Percentiles rank a stretch among this genome's conserved stretches.
phyloP scores from a whole-genome alignment of 345 rosid species.

The Carallia pectinifolia region DNA sequence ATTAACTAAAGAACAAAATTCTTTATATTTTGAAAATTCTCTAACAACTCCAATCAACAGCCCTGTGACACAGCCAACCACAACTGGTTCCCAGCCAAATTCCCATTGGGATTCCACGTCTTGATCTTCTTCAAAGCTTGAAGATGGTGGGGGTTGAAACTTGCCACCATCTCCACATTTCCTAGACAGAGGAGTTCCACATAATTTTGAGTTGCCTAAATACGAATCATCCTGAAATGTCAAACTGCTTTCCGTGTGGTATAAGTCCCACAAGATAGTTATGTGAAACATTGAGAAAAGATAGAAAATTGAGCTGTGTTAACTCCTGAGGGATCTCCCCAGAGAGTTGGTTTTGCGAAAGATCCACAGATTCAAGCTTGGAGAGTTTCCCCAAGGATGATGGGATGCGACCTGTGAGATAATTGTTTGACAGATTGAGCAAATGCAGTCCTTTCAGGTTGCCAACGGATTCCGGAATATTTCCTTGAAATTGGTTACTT shows the following conservation, averaged over 20 bases:
- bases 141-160: not conserved
- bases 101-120: not conserved
- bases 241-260: no score
- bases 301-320: no score
- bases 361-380: not conserved
- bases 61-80: slow-evolving; percentile 21
- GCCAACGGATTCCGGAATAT: slow-evolving; percentile 53
- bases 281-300: no score
- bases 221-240: not conserved
- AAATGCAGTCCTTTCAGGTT: slow-evolving; percentile 51
- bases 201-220: not conserved
- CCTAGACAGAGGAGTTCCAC: not conserved
- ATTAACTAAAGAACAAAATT: no score
- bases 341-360: not conserved
- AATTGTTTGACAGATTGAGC: not conserved
- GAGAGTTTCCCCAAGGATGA: not conserved
- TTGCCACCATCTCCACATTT: not conserved
- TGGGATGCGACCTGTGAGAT: slow-evolving; percentile 29
- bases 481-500: slow-evolving; percentile 53
- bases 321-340: slow-evolving; percentile 1
- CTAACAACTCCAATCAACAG: not conserved
- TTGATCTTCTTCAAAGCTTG: not conserved
- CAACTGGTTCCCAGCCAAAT: slow-evolving; percentile 14
- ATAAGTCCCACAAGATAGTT: no score
- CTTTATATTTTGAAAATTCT: no score